Evolutionary conservation across 352 stramenopile species (phyloP).

Genomic region (Pythium folliculosum): DNA sequence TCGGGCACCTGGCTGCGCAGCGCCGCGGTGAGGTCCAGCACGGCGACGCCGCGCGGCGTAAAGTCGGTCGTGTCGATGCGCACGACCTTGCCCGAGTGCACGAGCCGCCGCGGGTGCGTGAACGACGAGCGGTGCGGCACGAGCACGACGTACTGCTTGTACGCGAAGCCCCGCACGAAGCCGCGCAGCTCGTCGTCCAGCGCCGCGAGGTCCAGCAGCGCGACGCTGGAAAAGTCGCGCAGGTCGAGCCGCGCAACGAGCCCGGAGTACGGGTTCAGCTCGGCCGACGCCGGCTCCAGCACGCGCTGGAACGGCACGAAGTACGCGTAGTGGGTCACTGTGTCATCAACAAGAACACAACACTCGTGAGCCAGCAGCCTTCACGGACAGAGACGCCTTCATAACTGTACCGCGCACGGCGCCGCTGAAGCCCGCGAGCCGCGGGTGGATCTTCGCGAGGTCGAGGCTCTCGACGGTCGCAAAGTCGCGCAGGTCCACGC

Average conservation of each 20-base stretch:
- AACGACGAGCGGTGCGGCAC: constrained; percentile 51
- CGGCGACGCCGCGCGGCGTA: constrained; percentile 39
- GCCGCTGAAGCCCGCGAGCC: constrained; percentile 70
- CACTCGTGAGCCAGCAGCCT: background rate
- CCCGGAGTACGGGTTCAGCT: constrained; percentile 64
- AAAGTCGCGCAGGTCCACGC: constrained; percentile 60
- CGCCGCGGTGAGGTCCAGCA: constrained; percentile 56
- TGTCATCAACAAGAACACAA: background rate
- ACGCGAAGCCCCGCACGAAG: constrained; percentile 73
- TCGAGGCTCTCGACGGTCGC: constrained; percentile 47
- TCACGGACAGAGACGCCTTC: background rate
- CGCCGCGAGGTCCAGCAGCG: constrained; percentile 50
- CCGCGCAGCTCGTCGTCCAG: constrained; percentile 55
- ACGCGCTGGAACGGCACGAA: constrained; percentile 74
- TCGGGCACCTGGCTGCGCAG: constrained; percentile 71
- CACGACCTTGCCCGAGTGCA: constrained; percentile 66
- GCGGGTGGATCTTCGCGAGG: constrained; percentile 42
- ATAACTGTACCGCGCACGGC: constrained; percentile 49
- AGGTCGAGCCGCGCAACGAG: constrained; percentile 63
- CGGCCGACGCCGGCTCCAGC: constrained; percentile 32
- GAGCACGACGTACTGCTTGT: constrained; percentile 72
- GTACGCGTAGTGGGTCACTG: constrained; percentile 71
- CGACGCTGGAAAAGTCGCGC: constrained; percentile 56
- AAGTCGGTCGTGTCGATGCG: constrained; percentile 78
- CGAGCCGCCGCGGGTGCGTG: constrained; percentile 28